Percentiles rank a stretch among this genome's conserved stretches.
phyloP scores from a whole-genome alignment of 2,329 filamentous ascomycete genomes.

The Diaporthe velutina region DNA sequence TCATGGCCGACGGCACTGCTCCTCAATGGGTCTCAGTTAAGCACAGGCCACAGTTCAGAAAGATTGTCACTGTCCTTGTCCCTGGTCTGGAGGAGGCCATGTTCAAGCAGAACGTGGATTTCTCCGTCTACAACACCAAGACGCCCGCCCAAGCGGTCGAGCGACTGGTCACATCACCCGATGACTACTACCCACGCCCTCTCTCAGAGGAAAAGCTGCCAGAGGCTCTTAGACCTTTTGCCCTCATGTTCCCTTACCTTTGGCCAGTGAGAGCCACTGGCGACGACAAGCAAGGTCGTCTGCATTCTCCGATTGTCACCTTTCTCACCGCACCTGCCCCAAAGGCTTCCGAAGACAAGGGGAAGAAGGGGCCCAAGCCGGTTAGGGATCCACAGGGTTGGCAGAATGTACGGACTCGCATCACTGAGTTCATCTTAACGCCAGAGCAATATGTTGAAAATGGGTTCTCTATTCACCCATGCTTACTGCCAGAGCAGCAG shows the following conservation, averaged over 20 bases:
- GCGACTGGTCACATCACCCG: slow-evolving; percentile 60
- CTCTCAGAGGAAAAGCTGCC: slow-evolving; percentile 66
- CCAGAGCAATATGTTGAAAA: slow-evolving; percentile 83
- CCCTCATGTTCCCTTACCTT: slow-evolving; percentile 86
- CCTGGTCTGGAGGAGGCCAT: slow-evolving; percentile 92
- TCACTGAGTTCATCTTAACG: slow-evolving; percentile 82
- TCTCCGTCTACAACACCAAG: slow-evolving; percentile 58
- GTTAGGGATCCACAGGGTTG: slow-evolving; percentile 75
- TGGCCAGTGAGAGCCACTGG: slow-evolving; percentile 93
- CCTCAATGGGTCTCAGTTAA: slow-evolving; percentile 76
- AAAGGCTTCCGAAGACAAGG: slow-evolving; percentile 77
- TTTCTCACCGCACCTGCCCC: slow-evolving; percentile 83
- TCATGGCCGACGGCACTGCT: slow-evolving; percentile 74
- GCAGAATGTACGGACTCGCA: slow-evolving; percentile 82
- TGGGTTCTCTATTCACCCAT: slow-evolving; percentile 87
- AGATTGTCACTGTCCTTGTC: slow-evolving; percentile 91
- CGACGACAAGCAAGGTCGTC: slow-evolving; percentile 82
- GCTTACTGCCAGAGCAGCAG: slow-evolving; percentile 73
- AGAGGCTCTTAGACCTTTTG: slow-evolving; percentile 72
- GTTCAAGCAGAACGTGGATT: slow-evolving; percentile 76
- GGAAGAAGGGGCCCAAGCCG: slow-evolving; percentile 66
- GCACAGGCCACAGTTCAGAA: slow-evolving; percentile 75
- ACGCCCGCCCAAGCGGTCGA: slow-evolving; percentile 48
- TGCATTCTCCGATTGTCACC: slow-evolving; percentile 89
- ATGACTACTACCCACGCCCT: slow-evolving; percentile 70